These are phyloP conservation scores for Tuber borchii DNA, from an alignment of 495 filamentous ascomycete genomes.

Conservation along the genomic window DNA sequence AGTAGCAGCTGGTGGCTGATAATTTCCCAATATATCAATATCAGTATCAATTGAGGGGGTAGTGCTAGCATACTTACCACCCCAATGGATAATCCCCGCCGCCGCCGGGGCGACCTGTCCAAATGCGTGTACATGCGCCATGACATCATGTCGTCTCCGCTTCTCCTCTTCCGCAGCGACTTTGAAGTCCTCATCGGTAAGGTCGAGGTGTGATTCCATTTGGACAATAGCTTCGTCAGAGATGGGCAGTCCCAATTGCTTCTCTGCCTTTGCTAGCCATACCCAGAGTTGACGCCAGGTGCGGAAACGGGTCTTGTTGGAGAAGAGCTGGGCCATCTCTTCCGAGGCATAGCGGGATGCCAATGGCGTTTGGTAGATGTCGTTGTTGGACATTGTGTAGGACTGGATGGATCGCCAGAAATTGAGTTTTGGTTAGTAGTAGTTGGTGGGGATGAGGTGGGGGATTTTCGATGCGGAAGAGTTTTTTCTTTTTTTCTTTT, in stretches of 20 bases:
- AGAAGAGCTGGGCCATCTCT: constrained; percentile 62
- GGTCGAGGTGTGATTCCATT: constrained; percentile 63
- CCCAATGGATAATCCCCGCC: constrained; percentile 81
- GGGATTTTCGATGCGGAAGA: background rate
- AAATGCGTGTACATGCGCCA: constrained; percentile 65
- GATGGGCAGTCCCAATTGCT: constrained; percentile 61
- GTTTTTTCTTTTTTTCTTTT: background rate
- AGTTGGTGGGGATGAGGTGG: background rate
- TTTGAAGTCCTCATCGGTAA: constrained; percentile 75
- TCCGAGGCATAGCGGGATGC: constrained; percentile 66
- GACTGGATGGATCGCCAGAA: background rate
- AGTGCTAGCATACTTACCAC: constrained; percentile 48
- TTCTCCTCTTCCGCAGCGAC: constrained; percentile 75
- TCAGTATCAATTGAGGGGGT: constrained; percentile 32
- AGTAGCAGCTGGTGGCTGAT: constrained; percentile 53
- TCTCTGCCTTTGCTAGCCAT: constrained; percentile 74
- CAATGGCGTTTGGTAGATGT: constrained; percentile 67
- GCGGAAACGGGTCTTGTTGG: constrained; percentile 59
- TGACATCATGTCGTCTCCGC: constrained; percentile 54
- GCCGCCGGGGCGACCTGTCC: constrained; percentile 70
- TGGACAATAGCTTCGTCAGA: constrained; percentile 64
- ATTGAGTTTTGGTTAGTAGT: background rate
- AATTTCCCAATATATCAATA: constrained; percentile 29
- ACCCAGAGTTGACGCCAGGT: constrained; percentile 80
- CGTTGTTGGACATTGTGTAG: constrained; percentile 56